phyloP scores from a whole-genome alignment of 73 alveolate species.

The Uronychia setigera region DNA sequence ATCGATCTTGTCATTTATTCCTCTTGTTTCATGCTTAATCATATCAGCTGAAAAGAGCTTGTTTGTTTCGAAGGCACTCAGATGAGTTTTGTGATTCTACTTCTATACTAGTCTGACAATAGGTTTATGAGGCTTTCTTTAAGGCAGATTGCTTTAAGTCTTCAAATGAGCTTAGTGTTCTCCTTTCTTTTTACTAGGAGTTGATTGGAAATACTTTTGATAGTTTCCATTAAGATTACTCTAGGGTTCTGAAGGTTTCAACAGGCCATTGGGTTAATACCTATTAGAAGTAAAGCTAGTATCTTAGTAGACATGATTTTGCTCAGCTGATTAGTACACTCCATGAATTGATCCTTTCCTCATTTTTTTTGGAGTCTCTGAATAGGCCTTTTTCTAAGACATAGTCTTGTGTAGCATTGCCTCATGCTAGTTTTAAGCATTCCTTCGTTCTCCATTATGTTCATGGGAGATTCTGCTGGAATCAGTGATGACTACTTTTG shows the following conservation, averaged over 20 bases:
- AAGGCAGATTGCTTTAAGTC: neutral
- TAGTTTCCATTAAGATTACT: neutral
- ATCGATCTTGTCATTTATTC: neutral
- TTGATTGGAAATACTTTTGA: no score
- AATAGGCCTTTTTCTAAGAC: neutral
- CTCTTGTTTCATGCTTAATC: neutral
- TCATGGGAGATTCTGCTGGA: no score
- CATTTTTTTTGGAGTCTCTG: neutral
- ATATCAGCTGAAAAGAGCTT: neutral
- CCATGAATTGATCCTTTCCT: neutral
- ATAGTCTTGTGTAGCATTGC: neutral
- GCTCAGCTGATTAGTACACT: no score
- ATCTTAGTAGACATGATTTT: no score
- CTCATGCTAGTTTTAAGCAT: neutral
- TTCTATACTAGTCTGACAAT: neutral
- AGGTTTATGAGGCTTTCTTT: neutral
- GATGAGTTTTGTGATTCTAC: no score
- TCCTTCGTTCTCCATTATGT: no score
- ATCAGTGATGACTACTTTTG: neutral
- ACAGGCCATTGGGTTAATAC: neutral
- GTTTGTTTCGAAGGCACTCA: no score
- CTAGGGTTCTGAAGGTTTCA: neutral
- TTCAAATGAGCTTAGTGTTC: neutral
- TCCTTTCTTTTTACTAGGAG: neutral
- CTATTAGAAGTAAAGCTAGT: neutral